phyloP scores from a whole-genome alignment of 352 stramenopile genomes.

The Phytophthora constricta region DNA sequence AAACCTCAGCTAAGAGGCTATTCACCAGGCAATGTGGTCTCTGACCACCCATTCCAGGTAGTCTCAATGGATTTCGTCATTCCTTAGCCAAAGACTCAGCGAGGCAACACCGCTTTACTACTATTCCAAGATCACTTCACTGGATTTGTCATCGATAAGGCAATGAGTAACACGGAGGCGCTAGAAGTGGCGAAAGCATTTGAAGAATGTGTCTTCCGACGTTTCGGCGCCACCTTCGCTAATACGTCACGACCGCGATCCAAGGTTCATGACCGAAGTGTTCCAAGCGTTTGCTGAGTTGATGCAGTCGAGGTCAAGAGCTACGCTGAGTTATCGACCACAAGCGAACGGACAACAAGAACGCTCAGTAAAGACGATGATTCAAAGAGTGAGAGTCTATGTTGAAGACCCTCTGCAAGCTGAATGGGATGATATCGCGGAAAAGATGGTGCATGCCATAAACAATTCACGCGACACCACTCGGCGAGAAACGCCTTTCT shows the following conservation, averaged over 20 bases:
- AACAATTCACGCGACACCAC: slow-evolving; percentile 2
- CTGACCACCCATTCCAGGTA: not conserved
- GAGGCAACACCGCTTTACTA: slow-evolving; percentile 3
- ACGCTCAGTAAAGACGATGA: slow-evolving; percentile 10
- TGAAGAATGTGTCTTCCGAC: slow-evolving; percentile 3
- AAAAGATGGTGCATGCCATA: not conserved
- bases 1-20: slow-evolving; percentile 1
- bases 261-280: slow-evolving; percentile 22
- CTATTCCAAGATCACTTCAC: slow-evolving; percentile 6
- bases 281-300: slow-evolving; percentile 15
- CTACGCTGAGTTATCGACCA: slow-evolving; percentile 15
- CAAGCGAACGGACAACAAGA: slow-evolving; percentile 28
- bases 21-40: not conserved
- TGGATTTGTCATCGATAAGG: not conserved
- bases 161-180: not conserved
- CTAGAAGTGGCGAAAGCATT: not conserved
- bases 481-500: not conserved
- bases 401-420: slow-evolving; percentile 3
- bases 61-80: not conserved
- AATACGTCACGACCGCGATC: slow-evolving; percentile 17
- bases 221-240: slow-evolving; percentile 5
- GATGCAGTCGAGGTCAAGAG: slow-evolving; percentile 2
- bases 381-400: slow-evolving; percentile 3
- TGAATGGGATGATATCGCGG: slow-evolving; percentile 16
- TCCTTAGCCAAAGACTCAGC: not conserved